Evolutionary conservation across 495 filamentous ascomycete species (phyloP).

Genomic region (Penicillium psychrofluorescens): DNA sequence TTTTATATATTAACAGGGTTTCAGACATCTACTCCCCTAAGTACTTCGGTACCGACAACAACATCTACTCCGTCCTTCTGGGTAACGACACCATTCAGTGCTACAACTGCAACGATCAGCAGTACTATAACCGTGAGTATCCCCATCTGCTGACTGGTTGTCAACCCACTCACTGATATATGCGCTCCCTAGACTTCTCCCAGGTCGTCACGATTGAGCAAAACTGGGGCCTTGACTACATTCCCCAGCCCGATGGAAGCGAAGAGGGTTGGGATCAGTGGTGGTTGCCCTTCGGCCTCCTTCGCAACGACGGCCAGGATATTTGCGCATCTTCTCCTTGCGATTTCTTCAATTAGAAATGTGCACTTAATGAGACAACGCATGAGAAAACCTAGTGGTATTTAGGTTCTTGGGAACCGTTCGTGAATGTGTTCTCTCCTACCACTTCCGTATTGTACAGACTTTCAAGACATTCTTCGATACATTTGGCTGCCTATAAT

Average conservation of each 20-base stretch:
- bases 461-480: too few species aligned
- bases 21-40: constrained; percentile 21
- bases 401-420: too few species aligned
- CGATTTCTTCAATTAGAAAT: too few species aligned
- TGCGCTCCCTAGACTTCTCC: constrained; percentile 3
- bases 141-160: not conserved
- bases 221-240: constrained; percentile 5
- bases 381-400: too few species aligned
- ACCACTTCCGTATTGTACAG: too few species aligned
- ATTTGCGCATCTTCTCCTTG: too few species aligned
- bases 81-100: constrained; percentile 4
- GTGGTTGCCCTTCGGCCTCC: constrained; percentile 4
- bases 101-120: constrained; percentile 3
- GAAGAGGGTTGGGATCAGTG: constrained; percentile 11
- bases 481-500: too few species aligned
- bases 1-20: not conserved
- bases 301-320: too few species aligned
- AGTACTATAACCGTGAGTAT: constrained; percentile 8
- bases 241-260: constrained; percentile 8
- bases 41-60: constrained; percentile 12
- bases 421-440: too few species aligned
- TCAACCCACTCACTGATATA: too few species aligned
- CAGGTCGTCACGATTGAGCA: constrained; percentile 5
- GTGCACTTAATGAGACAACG: too few species aligned
- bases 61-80: constrained; percentile 4